Base-by-base conservation (phyloP, 495 filamentous ascomycete genomes). In the Sordaria brevicollis region DNA sequence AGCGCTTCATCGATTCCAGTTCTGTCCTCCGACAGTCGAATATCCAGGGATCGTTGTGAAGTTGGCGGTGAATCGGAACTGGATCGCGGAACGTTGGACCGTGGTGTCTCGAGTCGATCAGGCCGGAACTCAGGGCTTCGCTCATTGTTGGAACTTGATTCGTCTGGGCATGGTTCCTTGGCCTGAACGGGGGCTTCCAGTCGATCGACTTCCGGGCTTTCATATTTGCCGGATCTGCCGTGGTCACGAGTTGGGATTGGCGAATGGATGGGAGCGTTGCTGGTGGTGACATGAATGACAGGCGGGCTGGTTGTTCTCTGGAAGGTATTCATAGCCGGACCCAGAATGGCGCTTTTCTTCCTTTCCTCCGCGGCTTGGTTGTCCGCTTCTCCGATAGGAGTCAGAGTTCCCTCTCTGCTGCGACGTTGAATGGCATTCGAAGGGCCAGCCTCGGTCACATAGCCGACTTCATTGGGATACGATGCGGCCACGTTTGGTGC, bases 391-490 rank as follows among this genome's bases (percentile, higher is more conserved):
- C 33, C 49, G 49, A 62, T 62, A 8, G 49, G 49, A 15, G 49
- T 31, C 0, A 62, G 25, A 3, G 49, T 31, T 7, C 49, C 49
- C 1, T 62, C 49, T 31, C 25, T 62, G 21, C 21, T 57, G 49
- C 49, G 49, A 15, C 49, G 49, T 62, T 62, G 49, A 3, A 15
- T 31, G 49, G 0, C 13, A 62, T 31, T 62, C 25, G 25, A 62
- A 8, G 49, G 25, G 5, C 49, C 49, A 62, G 25, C 49, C 49
- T 62, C 49, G 49, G 49, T 62, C 11, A 62, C 49, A 33, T 49
- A 7, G 6, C 38, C 31, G n/a, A 38, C 35, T 13, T 68, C 71
- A 7, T 35, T 54, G 2, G 75, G 72, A 39, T 72, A 76, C 36
- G 71, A 10, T 1, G 75, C 67, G 5, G 70, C 49, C 13, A 70